These are phyloP conservation scores for Planoprotostelium fungivorum DNA, from an alignment of 78 protist species.

Conservation along the genomic window DNA sequence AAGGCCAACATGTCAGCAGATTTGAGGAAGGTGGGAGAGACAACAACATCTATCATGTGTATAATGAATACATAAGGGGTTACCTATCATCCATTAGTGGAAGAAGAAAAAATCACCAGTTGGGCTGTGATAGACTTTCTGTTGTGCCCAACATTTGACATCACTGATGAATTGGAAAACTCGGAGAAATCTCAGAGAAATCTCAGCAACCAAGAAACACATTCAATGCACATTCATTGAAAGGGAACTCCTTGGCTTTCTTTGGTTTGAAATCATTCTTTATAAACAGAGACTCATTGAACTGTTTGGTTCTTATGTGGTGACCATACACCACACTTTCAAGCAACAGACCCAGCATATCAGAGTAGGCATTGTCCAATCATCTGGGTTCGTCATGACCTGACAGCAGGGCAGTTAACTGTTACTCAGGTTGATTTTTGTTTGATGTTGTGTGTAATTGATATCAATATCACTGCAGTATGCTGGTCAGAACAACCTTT, in stretches of 20 bases:
- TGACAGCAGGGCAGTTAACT: constrained; percentile 2
- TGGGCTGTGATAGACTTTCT: constrained; percentile 1
- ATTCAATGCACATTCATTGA: too few relatives aligned
- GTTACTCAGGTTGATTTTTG: background rate
- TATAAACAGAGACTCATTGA: too few relatives aligned
- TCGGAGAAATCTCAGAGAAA: too few relatives aligned
- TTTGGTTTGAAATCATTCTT: too few relatives aligned
- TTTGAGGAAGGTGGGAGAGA: background rate
- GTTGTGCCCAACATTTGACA: too few relatives aligned
- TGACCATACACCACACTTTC: too few relatives aligned
- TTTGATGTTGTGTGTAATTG: background rate
- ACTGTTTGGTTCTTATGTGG: too few relatives aligned
- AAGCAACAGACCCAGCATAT: background rate
- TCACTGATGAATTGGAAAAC: too few relatives aligned
- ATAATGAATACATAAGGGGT: background rate
- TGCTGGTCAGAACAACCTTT: constrained; percentile 1
- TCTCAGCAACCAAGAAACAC: too few relatives aligned
- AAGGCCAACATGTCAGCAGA: background rate
- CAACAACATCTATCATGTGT: background rate
- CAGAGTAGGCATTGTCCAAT: constrained; percentile 1
- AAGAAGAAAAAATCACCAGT: background rate
- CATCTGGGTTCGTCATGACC: constrained; percentile 2
- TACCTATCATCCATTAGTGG: background rate
- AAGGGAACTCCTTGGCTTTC: too few relatives aligned
- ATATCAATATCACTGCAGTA: background rate